phyloP scores from a whole-genome alignment of 1,284 basidiomycete genomes.

The Hemileia vastatrix region DNA sequence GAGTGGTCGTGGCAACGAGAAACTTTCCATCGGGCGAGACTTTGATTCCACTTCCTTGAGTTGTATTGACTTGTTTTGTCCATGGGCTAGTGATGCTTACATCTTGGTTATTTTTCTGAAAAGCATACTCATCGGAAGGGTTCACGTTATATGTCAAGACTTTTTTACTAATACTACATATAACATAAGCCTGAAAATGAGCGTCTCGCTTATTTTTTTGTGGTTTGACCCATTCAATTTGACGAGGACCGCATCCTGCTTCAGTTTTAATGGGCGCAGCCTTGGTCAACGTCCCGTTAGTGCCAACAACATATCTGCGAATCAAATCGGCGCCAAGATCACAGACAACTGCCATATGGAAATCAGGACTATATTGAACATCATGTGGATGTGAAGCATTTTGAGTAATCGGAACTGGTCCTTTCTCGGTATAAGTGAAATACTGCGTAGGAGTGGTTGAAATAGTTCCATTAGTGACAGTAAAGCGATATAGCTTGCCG shows the following conservation, averaged over 20 bases:
- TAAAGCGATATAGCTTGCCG: background rate
- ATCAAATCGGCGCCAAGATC: background rate
- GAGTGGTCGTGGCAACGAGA: background rate
- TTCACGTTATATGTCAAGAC: background rate
- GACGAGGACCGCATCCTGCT: too few species aligned
- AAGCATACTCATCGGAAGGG: background rate
- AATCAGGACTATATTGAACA: conserved; percentile 1
- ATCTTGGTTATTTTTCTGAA: background rate
- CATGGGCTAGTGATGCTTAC: background rate
- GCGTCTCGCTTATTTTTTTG: background rate
- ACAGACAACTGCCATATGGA: background rate
- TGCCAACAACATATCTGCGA: background rate
- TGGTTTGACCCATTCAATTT: too few species aligned
- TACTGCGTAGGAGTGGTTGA: background rate
- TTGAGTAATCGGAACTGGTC: background rate
- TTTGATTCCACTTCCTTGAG: background rate
- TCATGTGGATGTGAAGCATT: background rate
- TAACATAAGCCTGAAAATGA: background rate
- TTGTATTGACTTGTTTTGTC: background rate
- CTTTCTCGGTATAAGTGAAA: background rate
- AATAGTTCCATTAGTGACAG: background rate
- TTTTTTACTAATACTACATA: background rate
- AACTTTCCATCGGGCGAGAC: background rate
- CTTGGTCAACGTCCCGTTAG: background rate
- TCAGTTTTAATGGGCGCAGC: background rate